These are phyloP conservation scores for Pholiota conissans DNA, from an alignment of 768 basidiomycete species.

Conservation along the genomic window DNA sequence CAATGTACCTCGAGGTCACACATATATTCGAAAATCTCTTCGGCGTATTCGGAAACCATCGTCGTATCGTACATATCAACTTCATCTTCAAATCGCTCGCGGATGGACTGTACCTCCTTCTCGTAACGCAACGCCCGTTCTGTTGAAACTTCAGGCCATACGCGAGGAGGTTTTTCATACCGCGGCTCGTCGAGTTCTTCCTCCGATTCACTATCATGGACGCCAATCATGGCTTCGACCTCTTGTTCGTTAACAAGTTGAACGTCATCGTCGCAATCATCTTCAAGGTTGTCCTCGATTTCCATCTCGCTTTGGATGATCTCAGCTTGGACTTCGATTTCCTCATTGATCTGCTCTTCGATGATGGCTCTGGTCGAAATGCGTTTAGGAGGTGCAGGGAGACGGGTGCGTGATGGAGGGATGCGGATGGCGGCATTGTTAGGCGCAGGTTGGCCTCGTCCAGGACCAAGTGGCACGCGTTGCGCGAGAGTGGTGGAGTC, in stretches of 20 bases:
- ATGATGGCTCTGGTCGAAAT: conserved; percentile 37
- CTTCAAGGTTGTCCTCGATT: conserved; percentile 44
- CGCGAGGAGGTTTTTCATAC: conserved; percentile 42
- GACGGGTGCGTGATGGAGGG: conserved; percentile 29
- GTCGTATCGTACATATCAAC: conserved; percentile 77
- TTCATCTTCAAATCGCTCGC: conserved; percentile 71
- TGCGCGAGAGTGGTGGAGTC: conserved; percentile 63
- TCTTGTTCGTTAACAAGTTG: conserved; percentile 52
- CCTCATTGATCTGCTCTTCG: conserved; percentile 43
- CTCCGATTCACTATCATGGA: conserved; percentile 48
- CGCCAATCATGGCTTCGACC: conserved; percentile 63
- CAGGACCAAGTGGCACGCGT: conserved; percentile 69
- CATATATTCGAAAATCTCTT: conserved; percentile 99
- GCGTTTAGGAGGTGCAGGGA: conserved; percentile 32
- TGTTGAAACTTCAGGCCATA: conserved; percentile 78
- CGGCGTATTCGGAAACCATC: conserved; percentile 99
- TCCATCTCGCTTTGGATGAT: conserved; percentile 60
- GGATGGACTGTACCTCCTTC: conserved; percentile 66
- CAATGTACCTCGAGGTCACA: conserved; percentile 78
- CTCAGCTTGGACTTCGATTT: conserved; percentile 33
- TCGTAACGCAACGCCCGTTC: conserved; percentile 57
- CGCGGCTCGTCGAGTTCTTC: conserved; percentile 33
- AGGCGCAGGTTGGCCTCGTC: conserved; percentile 44
- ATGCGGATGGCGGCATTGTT: conserved; percentile 39
- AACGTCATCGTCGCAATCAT: conserved; percentile 42